These are phyloP conservation scores for Hypoxylon fuscum DNA, from an alignment of 495 filamentous ascomycete species.

Conservation along the genomic window DNA sequence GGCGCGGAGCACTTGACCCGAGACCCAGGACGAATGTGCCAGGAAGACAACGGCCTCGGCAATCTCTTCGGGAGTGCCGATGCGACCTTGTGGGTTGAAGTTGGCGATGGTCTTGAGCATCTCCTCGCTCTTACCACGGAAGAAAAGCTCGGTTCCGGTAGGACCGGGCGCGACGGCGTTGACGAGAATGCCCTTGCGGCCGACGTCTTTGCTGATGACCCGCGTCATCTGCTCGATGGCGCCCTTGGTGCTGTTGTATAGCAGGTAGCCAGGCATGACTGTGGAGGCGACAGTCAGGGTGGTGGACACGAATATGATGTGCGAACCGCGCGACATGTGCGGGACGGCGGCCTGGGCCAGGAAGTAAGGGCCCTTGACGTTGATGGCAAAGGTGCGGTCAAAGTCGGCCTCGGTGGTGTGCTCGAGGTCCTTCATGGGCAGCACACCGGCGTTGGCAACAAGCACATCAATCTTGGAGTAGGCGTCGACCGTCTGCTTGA, in stretches of 20 bases:
- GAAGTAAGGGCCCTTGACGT: conserved; percentile 76
- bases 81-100: conserved; percentile 55
- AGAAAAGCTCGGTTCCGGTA: conserved; percentile 72
- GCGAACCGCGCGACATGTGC: conserved; percentile 65
- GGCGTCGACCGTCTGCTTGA: conserved; percentile 65
- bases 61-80: conserved; percentile 71
- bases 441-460: conserved; percentile 67
- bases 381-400: conserved; percentile 62
- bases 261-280: conserved; percentile 66
- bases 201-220: conserved; percentile 71
- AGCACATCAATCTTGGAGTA: conserved; percentile 75
- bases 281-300: conserved; percentile 54
- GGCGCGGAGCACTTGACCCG: conserved; percentile 69
- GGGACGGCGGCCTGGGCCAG: conserved; percentile 66
- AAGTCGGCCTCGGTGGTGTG: conserved; percentile 67
- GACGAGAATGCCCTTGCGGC: conserved; percentile 66
- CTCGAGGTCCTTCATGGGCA: conserved; percentile 65
- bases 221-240: conserved; percentile 76
- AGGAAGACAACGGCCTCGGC: conserved; percentile 66
- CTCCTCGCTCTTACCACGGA: conserved; percentile 67
- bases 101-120: conserved; percentile 61
- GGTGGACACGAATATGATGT: conserved; percentile 70
- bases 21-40: conserved; percentile 66
- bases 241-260: conserved; percentile 72
- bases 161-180: conserved; percentile 74